Evolutionary conservation across 2,329 filamentous ascomycete genomes (phyloP), one percentile per base, ranked within the genome.

Genomic region (Curvularia sp.): DNA sequence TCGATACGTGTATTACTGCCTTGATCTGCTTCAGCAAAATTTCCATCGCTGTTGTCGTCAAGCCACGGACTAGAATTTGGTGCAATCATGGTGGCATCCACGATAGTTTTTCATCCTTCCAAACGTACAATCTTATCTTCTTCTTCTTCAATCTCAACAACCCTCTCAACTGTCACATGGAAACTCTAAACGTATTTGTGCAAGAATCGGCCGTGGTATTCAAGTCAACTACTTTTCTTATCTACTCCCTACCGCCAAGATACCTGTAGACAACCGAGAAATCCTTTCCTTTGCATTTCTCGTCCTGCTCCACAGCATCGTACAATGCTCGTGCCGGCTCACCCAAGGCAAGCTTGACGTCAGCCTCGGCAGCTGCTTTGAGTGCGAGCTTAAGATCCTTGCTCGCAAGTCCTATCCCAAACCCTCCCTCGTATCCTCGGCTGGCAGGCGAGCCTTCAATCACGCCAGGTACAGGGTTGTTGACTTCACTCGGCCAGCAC

Each of bases 401-500:
- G 61, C 79, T 77, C 67, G 81, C 81, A n/a, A 83, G 67, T 50
- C 74, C 72, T n/a, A 81, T 77, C 3, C 81, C 81, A 61, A 83
- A 83, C 0, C 81, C 81, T 19, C 81, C 81, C 21, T 80, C 78
- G 56, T 83, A 99, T 53, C 90, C 93, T 55, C 89, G 83, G 53
- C 83, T 86, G 0, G 93, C 90, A 0, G 94, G 93, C 1, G 92
- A 86, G 0, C 84, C 86, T 60, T 89, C 87, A 21, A 94, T 84
- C 0, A 97, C 93, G 13, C 93, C 93, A 10, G 88, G 88, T 3
- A 98, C 93, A 0, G 95, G 95, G 74, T 98, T 98, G 79, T 99
- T 99, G 61, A 96, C 82, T 79, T 97, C 93, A 70, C 89, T 95
- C 1, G 94, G 93, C 95, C 95, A 99, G 83, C 93, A 98, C 65